phyloP scores from a whole-genome alignment of 352 stramenopile genomes.

The Phytophthora pisi region DNA sequence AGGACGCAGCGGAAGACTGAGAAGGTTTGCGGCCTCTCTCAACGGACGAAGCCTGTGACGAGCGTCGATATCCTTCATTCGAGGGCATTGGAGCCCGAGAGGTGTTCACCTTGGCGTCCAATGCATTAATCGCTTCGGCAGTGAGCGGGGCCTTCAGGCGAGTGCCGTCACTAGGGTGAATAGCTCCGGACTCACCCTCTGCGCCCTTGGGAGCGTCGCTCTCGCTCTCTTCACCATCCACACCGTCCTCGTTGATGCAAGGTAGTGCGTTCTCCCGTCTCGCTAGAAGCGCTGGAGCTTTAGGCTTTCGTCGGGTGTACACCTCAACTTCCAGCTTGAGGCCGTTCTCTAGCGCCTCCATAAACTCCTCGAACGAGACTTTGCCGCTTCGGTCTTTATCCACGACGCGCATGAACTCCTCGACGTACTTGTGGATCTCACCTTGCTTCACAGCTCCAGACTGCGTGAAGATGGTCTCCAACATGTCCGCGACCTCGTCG shows the following conservation, averaged over 20 bases:
- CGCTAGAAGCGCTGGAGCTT: conserved; percentile 26
- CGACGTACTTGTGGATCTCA: conserved; percentile 76
- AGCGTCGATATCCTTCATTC: conserved; percentile 9
- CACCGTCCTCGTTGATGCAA: conserved; percentile 24
- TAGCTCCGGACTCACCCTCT: conserved; percentile 7
- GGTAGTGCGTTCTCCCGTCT: conserved; percentile 26
- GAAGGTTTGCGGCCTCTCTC: conserved; percentile 15
- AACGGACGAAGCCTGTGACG: conserved; percentile 32
- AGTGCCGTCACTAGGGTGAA: conserved; percentile 1
- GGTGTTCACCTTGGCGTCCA: conserved; percentile 20
- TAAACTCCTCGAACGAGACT: conserved; percentile 86
- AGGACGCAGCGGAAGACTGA: conserved; percentile 26
- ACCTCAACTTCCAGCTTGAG: conserved; percentile 80
- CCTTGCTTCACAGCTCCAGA: conserved; percentile 63
- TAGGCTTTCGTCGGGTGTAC: conserved; percentile 54
- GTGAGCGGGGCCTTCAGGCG: conserved; percentile 13
- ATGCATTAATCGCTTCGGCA: conserved; percentile 3
- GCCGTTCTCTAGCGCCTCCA: conserved; percentile 71
- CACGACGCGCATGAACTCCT: conserved; percentile 74
- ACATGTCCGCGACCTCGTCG: conserved; percentile 72
- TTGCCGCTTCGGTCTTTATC: conserved; percentile 70
- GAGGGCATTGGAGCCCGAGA: conserved; percentile 21
- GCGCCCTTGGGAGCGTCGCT: conserved; percentile 12
- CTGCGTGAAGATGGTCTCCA: conserved; percentile 77
- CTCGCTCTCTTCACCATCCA: conserved; percentile 16